phyloP scores from a whole-genome alignment of 2,329 filamentous ascomycete genomes.

The Beauveria scarabaeidicola region DNA sequence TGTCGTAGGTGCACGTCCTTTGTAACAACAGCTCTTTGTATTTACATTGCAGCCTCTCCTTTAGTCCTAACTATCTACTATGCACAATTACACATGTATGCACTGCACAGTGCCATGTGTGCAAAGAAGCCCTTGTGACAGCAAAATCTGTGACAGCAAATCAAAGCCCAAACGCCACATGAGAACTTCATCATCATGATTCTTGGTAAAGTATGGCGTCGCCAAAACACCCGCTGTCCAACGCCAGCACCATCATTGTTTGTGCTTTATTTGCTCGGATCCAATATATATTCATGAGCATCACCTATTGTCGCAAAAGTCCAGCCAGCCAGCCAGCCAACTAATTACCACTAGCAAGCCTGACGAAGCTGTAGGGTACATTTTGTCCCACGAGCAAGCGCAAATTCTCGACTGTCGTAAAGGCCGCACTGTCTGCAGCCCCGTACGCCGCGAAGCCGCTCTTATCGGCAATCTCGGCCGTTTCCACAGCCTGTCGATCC shows the following conservation, averaged over 20 bases:
- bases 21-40: background rate
- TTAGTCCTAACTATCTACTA: too few relatives aligned
- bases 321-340: constrained; percentile 42
- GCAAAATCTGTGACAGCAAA: background rate
- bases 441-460: constrained; percentile 75
- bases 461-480: constrained; percentile 59
- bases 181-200: background rate
- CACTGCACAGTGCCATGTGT: background rate
- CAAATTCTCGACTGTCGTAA: constrained; percentile 75
- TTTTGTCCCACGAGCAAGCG: constrained; percentile 76
- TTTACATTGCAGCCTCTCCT: too few relatives aligned
- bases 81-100: background rate
- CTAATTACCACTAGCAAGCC: constrained; percentile 53
- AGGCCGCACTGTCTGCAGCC: constrained; percentile 70
- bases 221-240: background rate
- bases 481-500: constrained; percentile 51
- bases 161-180: background rate
- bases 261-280: background rate
- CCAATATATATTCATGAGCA: background rate
- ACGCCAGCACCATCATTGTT: background rate
- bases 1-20: background rate
- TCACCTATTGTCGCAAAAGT: background rate
- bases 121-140: too few relatives aligned
- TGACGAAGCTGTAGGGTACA: constrained; percentile 79
- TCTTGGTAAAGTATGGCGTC: background rate